Evolutionary conservation across 2,329 filamentous ascomycete species (phyloP).

Genomic region (Aspergillus awamori): DNA sequence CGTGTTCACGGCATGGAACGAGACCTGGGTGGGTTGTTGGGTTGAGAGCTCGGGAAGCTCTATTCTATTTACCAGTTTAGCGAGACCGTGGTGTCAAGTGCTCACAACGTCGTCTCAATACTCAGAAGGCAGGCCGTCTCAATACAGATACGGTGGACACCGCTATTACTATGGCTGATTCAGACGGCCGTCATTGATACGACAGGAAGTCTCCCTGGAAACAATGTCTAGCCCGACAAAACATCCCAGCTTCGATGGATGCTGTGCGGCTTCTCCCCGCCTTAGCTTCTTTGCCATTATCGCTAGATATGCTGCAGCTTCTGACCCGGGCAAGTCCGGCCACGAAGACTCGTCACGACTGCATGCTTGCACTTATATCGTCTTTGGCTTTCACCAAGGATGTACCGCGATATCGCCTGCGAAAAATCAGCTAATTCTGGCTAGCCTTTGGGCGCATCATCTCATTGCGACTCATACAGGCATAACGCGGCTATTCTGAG

Average conservation of each 20-base stretch:
- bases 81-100: neutral
- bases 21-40: conserved; percentile 65
- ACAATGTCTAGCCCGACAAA: neutral
- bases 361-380: neutral
- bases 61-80: neutral
- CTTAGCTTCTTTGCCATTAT: neutral
- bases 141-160: neutral
- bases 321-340: neutral
- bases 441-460: neutral
- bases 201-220: neutral
- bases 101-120: neutral
- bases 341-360: neutral
- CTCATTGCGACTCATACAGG: neutral
- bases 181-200: neutral
- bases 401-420: neutral
- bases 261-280: neutral
- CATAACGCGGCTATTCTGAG: neutral
- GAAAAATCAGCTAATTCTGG: neutral
- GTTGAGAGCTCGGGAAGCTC: conserved; percentile 38
- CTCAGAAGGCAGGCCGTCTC: neutral
- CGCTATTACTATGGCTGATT: neutral
- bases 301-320: neutral
- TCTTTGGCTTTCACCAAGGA: neutral
- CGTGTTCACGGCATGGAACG: conserved; percentile 69
- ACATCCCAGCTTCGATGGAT: neutral